phyloP scores from a whole-genome alignment of 179 eudicot species.

The Gypsophila paniculata region DNA sequence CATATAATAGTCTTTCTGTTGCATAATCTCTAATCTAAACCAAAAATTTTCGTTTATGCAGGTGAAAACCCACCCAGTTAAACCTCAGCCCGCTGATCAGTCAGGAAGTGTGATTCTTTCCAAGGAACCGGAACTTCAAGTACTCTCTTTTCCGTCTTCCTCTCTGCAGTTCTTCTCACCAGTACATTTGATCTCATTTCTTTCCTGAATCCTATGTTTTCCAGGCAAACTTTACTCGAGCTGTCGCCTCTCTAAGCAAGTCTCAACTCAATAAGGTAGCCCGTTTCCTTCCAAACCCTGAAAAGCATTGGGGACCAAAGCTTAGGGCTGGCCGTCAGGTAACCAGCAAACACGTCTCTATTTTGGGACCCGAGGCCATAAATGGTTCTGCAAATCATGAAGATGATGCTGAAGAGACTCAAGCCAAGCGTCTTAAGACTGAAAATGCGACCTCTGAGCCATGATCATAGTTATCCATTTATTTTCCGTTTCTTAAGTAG shows the following conservation, averaged over 20 bases:
- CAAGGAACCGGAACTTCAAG: conserved; percentile 89
- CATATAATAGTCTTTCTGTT: neutral
- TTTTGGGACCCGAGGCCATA: conserved; percentile 69
- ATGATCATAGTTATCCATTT: conserved; percentile 19
- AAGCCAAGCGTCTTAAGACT: conserved; percentile 72
- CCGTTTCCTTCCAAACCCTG: conserved; percentile 85
- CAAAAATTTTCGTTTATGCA: conserved; percentile 14
- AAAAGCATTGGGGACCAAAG: conserved; percentile 96
- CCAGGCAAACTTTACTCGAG: conserved; percentile 93
- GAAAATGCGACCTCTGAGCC: conserved; percentile 49
- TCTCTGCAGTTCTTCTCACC: neutral
- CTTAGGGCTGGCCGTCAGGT: conserved; percentile 84
- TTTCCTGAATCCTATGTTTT: neutral
- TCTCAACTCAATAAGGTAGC: conserved; percentile 95
- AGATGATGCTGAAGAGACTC: conserved; percentile 49
- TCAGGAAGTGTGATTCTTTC: conserved; percentile 81
- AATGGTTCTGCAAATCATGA: conserved; percentile 44
- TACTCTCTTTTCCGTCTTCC: conserved; percentile 16
- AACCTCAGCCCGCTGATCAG: conserved; percentile 74
- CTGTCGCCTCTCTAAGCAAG: conserved; percentile 86
- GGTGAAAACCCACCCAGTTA: conserved; percentile 87
- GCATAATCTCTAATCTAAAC: conserved; percentile 2
- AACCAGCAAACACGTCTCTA: conserved; percentile 80
- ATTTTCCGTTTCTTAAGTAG: neutral
- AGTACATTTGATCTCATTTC: neutral